Evolutionary conservation across 164 flowering plant genomes (phyloP).

Genomic region (Brasenia schreberi): DNA sequence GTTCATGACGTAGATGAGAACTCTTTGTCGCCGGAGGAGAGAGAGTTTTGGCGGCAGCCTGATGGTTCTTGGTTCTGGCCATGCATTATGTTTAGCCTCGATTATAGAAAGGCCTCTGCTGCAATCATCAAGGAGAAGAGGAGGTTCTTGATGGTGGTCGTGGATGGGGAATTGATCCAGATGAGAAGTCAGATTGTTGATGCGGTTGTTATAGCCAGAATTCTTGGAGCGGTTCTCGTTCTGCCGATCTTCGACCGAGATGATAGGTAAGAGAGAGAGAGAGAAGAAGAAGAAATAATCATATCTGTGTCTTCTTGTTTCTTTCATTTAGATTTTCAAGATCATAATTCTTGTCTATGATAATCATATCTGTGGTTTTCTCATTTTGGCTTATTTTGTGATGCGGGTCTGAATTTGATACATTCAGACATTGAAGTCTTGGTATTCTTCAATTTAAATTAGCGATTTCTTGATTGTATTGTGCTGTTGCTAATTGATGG

Average conservation of each 20-base stretch:
- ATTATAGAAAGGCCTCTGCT: constrained; percentile 29
- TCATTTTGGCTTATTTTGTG: too few relatives aligned
- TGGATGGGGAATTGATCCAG: constrained; percentile 49
- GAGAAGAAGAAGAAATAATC: too few relatives aligned
- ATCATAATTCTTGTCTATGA: too few relatives aligned
- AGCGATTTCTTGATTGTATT: too few relatives aligned
- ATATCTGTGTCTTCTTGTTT: neutral
- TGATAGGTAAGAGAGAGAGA: constrained; percentile 25
- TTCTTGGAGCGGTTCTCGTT: constrained; percentile 47
- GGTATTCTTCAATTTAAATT: too few relatives aligned
- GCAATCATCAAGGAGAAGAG: constrained; percentile 29
- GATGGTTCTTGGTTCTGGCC: constrained; percentile 34
- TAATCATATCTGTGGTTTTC: too few relatives aligned
- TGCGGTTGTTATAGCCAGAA: constrained; percentile 53
- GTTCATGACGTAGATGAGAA: constrained; percentile 15
- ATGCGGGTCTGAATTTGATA: too few relatives aligned
- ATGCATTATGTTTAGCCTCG: constrained; percentile 36
- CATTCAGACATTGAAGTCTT: too few relatives aligned
- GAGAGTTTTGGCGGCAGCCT: constrained; percentile 55
- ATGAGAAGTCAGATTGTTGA: constrained; percentile 59
- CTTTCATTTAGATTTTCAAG: too few relatives aligned
- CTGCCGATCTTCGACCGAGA: constrained; percentile 42
- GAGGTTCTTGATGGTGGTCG: constrained; percentile 49
- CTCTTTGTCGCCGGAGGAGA: constrained; percentile 19
- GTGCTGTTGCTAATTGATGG: too few relatives aligned